Evolutionary conservation across 768 basidiomycete genomes (phyloP).

Genomic region (Cystofilobasidium capitatum): DNA sequence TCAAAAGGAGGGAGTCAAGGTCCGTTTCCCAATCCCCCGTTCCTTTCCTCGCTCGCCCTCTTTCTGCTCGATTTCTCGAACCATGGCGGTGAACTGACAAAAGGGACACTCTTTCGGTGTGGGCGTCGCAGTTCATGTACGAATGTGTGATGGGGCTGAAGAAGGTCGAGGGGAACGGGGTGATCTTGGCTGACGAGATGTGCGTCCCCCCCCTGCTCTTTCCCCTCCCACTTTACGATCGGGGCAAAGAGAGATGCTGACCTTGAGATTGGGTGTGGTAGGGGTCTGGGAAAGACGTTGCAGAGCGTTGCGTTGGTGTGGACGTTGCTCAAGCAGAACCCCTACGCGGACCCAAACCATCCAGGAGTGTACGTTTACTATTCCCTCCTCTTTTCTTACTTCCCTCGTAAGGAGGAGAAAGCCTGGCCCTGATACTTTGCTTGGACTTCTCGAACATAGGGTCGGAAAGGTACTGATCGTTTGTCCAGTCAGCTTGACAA

Average conservation of each 20-base stretch:
- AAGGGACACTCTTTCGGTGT: background rate
- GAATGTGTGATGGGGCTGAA: slow-evolving; percentile 91
- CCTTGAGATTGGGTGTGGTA: slow-evolving; percentile 35
- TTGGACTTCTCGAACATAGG: slow-evolving; percentile 33
- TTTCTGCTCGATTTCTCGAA: background rate
- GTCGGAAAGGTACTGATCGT: slow-evolving; percentile 81
- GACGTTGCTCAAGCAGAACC: slow-evolving; percentile 84
- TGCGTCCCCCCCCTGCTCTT: slow-evolving; percentile 35
- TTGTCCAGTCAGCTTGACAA: slow-evolving; percentile 57
- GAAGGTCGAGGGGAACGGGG: slow-evolving; percentile 78
- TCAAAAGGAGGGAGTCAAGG: slow-evolving; percentile 65
- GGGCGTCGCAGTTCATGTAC: slow-evolving; percentile 64
- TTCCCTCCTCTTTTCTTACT: background rate
- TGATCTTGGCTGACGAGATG: slow-evolving; percentile 97
- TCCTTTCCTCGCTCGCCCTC: background rate
- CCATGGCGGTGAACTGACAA: background rate
- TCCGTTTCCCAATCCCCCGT: slow-evolving; percentile 19
- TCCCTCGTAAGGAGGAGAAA: background rate
- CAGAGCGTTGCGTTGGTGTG: slow-evolving; percentile 86
- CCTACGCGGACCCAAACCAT: slow-evolving; percentile 45
- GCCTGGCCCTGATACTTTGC: slow-evolving; percentile 20
- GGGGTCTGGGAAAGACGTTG: slow-evolving; percentile 92
- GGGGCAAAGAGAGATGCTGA: too few relatives aligned
- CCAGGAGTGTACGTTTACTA: slow-evolving; percentile 24
- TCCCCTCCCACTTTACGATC: slow-evolving; percentile 19